These are phyloP conservation scores for Chrysanthemum seticuspe DNA, from an alignment of 129 eudicot species.

Conservation along the genomic window DNA sequence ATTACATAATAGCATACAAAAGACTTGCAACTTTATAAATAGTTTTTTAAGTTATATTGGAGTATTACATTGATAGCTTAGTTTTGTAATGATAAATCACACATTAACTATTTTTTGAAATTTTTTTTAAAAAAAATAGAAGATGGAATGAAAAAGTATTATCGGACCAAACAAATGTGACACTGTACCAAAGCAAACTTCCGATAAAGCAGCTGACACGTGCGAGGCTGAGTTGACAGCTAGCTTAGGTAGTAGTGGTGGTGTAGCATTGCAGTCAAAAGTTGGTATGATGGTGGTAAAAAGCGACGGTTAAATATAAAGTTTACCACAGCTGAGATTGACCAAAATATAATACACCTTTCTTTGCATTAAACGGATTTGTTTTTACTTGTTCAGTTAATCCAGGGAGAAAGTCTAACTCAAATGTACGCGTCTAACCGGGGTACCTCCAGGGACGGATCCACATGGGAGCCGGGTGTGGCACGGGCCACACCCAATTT, in stretches of 20 bases:
- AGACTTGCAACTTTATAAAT: background rate
- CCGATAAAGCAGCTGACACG: background rate
- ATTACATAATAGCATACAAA: background rate
- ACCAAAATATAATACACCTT: too few species aligned
- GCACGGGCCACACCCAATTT: too few species aligned
- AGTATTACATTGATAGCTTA: background rate
- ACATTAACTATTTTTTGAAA: too few species aligned
- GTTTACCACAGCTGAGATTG: background rate
- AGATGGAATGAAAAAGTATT: background rate
- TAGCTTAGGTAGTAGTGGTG: background rate
- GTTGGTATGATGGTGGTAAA: background rate
- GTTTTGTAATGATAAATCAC: too few species aligned
- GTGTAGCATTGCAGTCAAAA: background rate
- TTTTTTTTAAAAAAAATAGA: too few species aligned
- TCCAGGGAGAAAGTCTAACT: too few species aligned
- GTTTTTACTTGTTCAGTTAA: too few species aligned
- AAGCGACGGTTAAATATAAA: background rate
- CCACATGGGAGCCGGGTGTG: too few species aligned
- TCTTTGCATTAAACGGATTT: too few species aligned
- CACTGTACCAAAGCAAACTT: too few species aligned
- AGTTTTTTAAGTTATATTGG: background rate
- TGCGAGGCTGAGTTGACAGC: background rate
- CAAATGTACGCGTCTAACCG: too few species aligned
- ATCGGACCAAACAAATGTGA: background rate
- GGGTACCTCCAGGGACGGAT: too few species aligned